These are phyloP conservation scores for Carex sylvatica DNA, from an alignment of 202 grass and related monocot genomes.

Conservation along the genomic window DNA sequence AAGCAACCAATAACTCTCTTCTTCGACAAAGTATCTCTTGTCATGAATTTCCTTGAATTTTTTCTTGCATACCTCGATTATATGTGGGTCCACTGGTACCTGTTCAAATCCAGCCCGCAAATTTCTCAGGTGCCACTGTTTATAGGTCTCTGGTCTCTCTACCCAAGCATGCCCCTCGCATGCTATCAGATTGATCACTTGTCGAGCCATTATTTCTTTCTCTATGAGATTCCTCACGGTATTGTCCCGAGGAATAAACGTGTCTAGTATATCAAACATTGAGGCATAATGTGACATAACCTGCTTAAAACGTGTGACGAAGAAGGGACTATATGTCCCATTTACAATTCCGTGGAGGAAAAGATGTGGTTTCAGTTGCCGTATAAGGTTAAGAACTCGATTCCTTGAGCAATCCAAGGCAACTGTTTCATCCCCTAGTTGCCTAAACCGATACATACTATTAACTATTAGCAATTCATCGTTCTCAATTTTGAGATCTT, in stretches of 20 bases:
- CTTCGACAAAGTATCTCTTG: constrained; percentile 29
- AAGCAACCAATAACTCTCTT: constrained; percentile 54
- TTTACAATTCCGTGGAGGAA: constrained; percentile 47
- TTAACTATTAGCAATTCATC: constrained; percentile 59
- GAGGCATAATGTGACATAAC: constrained; percentile 40
- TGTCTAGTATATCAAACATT: constrained; percentile 55
- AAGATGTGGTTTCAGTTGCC: constrained; percentile 36
- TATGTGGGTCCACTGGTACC: constrained; percentile 29
- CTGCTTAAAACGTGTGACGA: constrained; percentile 48
- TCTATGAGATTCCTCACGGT: constrained; percentile 42
- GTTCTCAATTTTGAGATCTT: constrained; percentile 50
- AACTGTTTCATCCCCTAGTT: constrained; percentile 55
- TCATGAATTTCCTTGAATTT: constrained; percentile 40
- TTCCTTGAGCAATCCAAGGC: constrained; percentile 41
- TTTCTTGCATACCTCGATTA: constrained; percentile 21
- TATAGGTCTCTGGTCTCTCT: constrained; percentile 61
- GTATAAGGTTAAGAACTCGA: constrained; percentile 41
- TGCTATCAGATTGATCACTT: constrained; percentile 44
- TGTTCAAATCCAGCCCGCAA: constrained; percentile 42
- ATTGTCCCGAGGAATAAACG: constrained; percentile 31
- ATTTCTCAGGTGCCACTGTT: constrained; percentile 44
- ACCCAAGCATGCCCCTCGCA: constrained; percentile 53
- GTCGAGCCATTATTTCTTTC: constrained; percentile 27
- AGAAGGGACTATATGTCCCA: constrained; percentile 51
- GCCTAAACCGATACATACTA: constrained; percentile 38